Conservation (phyloP, 164 flowering plant genomes). For the Cinnamomum micranthum region DNA sequence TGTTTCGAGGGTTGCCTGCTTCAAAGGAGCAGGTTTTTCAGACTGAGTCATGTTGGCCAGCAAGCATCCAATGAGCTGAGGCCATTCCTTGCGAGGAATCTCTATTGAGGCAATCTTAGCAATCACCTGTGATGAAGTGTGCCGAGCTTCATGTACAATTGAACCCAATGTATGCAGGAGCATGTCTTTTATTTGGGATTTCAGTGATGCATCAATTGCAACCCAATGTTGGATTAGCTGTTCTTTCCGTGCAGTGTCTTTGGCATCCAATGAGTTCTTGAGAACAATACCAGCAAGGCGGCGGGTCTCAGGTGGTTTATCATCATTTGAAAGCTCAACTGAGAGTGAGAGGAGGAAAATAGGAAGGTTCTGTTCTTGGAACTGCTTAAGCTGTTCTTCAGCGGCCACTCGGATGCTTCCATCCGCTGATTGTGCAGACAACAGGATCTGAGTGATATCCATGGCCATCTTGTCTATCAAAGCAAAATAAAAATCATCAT, state of each 20-base stretch:
- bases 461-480: slow-evolving; percentile 42
- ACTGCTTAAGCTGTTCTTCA: slow-evolving; percentile 52
- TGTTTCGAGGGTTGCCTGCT: slow-evolving; percentile 71
- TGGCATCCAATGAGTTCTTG: slow-evolving; percentile 79
- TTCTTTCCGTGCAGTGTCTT: slow-evolving; percentile 52
- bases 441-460: slow-evolving; percentile 66
- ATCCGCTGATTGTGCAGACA: slow-evolving; percentile 71
- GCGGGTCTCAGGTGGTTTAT: slow-evolving; percentile 65
- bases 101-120: slow-evolving; percentile 72
- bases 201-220: slow-evolving; percentile 38
- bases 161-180: slow-evolving; percentile 61
- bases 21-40: slow-evolving; percentile 40
- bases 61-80: slow-evolving; percentile 50
- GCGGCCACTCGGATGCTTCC: slow-evolving; percentile 60
- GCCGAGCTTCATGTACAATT: slow-evolving; percentile 54
- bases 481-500: background rate
- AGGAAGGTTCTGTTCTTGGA: slow-evolving; percentile 65
- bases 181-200: slow-evolving; percentile 55
- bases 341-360: slow-evolving; percentile 58
- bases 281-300: slow-evolving; percentile 76
- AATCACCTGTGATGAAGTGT: slow-evolving; percentile 65
- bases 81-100: slow-evolving; percentile 72
- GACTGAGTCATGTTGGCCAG: slow-evolving; percentile 64
- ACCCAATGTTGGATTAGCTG: slow-evolving; percentile 61
- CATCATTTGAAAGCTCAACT: slow-evolving; percentile 62